Evolutionary conservation across 164 flowering plant genomes (phyloP).

Genomic region (Taxillus chinensis): DNA sequence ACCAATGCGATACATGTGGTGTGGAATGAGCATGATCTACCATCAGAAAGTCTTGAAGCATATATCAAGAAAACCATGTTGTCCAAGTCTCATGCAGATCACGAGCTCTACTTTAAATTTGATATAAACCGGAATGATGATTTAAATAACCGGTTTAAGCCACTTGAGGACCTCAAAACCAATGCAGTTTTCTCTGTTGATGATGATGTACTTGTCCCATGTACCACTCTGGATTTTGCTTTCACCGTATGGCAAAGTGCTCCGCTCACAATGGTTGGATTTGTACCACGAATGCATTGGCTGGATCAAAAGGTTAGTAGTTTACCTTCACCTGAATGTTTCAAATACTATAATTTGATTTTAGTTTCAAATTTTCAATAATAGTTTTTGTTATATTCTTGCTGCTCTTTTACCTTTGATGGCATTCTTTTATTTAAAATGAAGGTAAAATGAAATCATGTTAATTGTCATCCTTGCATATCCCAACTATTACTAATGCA

Average conservation of each 20-base stretch:
- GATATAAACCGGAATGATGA: constrained; percentile 35
- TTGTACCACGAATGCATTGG: constrained; percentile 52
- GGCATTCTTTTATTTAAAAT: too few species aligned
- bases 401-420: neutral
- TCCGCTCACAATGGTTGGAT: constrained; percentile 45
- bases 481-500: too few species aligned
- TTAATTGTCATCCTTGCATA: too few species aligned
- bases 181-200: constrained; percentile 54
- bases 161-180: constrained; percentile 33
- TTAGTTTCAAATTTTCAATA: neutral
- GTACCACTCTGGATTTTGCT: constrained; percentile 39
- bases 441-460: too few species aligned
- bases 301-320: constrained; percentile 25
- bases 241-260: constrained; percentile 47
- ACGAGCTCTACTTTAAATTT: constrained; percentile 37
- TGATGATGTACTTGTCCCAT: constrained; percentile 50
- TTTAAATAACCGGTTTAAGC: constrained; percentile 45
- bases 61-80: constrained; percentile 27
- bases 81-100: constrained; percentile 33
- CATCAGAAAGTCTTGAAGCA: constrained; percentile 27
- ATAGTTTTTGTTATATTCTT: neutral
- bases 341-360: neutral
- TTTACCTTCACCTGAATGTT: neutral
- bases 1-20: constrained; percentile 43
- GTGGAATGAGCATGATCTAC: constrained; percentile 48